phyloP scores from a whole-genome alignment of 805 yeast genomes.

The Hyphopichia homilentoma region DNA sequence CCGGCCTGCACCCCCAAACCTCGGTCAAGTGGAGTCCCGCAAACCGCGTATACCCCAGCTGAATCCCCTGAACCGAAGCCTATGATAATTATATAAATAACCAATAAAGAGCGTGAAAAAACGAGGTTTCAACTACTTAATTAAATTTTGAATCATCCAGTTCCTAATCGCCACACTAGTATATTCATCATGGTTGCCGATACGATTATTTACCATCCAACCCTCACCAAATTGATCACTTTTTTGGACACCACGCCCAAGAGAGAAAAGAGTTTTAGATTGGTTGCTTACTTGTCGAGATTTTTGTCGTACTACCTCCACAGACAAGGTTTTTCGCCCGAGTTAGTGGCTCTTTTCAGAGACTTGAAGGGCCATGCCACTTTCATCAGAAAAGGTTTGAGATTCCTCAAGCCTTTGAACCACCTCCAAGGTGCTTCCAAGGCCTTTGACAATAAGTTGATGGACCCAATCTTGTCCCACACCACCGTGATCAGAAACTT shows the following conservation, averaged over 20 bases:
- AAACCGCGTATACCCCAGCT: too few species aligned
- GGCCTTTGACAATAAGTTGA: constrained; percentile 65
- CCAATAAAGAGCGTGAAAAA: too few species aligned
- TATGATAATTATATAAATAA: too few species aligned
- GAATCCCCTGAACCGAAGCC: too few species aligned
- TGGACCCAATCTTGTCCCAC: constrained; percentile 54
- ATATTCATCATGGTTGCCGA: constrained; percentile 65
- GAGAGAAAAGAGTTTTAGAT: constrained; percentile 76
- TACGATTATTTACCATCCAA: constrained; percentile 70
- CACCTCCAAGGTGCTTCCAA: constrained; percentile 67
- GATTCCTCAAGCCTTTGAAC: constrained; percentile 77
- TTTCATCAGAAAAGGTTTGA: constrained; percentile 74
- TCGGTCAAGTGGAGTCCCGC: too few species aligned
- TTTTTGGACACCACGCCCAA: constrained; percentile 68
- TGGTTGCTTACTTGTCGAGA: constrained; percentile 76
- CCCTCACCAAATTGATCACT: constrained; percentile 55
- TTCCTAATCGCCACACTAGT: too few species aligned
- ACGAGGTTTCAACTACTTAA: too few species aligned
- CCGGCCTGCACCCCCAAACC: too few species aligned
- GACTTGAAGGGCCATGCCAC: constrained; percentile 61
- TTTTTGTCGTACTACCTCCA: constrained; percentile 62
- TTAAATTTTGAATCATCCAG: too few species aligned
- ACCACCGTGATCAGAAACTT: constrained; percentile 54
- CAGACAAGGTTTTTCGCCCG: constrained; percentile 51
- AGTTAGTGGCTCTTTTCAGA: constrained; percentile 46